phyloP scores from a whole-genome alignment of 1,284 basidiomycete species.

The Earliella scabrosa region DNA sequence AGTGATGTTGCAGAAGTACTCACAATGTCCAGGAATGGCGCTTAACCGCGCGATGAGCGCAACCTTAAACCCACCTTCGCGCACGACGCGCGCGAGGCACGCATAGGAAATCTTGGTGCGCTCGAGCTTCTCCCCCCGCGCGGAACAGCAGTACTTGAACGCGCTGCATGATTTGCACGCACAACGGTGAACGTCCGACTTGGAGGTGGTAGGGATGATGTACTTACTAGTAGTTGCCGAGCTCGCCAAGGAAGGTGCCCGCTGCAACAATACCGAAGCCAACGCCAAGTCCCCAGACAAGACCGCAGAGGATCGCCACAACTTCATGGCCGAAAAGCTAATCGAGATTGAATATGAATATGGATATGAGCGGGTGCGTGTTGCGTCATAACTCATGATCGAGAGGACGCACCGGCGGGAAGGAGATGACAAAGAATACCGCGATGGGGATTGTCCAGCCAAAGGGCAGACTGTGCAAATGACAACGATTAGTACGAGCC shows the following conservation, averaged over 20 bases:
- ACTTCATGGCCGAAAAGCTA: constrained; percentile 81
- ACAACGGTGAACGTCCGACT: not conserved
- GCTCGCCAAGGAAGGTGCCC: constrained; percentile 70
- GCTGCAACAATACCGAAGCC: constrained; percentile 71
- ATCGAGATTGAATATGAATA: constrained; percentile 6
- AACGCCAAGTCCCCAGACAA: constrained; percentile 75
- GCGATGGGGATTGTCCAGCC: constrained; percentile 88
- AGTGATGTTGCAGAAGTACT: constrained; percentile 33
- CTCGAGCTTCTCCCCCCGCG: constrained; percentile 75
- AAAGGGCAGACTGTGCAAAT: constrained; percentile 32
- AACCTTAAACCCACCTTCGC: constrained; percentile 81
- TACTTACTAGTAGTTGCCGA: constrained; percentile 73
- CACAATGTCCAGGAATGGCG: constrained; percentile 82
- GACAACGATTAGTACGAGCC: not conserved
- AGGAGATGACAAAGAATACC: constrained; percentile 77
- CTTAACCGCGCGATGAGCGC: constrained; percentile 75
- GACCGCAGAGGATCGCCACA: constrained; percentile 73
- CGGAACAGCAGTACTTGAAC: constrained; percentile 66
- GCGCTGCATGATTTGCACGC: constrained; percentile 42
- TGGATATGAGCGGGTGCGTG: not conserved
- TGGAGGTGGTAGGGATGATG: not conserved
- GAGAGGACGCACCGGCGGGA: constrained; percentile 68
- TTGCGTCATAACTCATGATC: too few species aligned
- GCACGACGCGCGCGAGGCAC: constrained; percentile 76
- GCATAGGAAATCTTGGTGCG: constrained; percentile 74